Conservation (phyloP, 2,329 filamentous ascomycete genomes). For the Trichophaea hybrida region DNA sequence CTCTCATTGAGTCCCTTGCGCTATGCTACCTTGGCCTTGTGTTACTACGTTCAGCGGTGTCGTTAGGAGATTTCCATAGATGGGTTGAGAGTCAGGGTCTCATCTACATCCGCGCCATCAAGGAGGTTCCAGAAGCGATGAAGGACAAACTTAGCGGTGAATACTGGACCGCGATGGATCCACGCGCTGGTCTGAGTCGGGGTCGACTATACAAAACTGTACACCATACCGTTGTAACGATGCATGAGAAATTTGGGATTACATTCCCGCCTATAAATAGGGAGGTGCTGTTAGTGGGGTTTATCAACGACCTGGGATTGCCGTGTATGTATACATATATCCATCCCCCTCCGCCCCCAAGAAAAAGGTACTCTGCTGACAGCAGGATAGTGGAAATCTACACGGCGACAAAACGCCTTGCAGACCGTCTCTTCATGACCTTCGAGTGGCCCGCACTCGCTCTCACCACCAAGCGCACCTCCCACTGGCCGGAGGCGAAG, state of each 20-base stretch:
- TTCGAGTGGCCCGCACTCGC: slow-evolving; percentile 15
- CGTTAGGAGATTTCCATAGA: slow-evolving; percentile 53
- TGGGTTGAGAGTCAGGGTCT: slow-evolving; percentile 57
- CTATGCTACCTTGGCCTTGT: slow-evolving; percentile 68
- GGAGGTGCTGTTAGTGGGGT: slow-evolving; percentile 52
- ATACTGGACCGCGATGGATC: slow-evolving; percentile 47
- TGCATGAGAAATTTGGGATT: slow-evolving; percentile 54
- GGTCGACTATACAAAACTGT: slow-evolving; percentile 51
- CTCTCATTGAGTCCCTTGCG: slow-evolving; percentile 57
- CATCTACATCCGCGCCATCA: slow-evolving; percentile 52
- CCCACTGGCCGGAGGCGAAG: slow-evolving; percentile 54
- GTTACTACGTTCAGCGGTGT: slow-evolving; percentile 61
- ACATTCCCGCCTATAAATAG: slow-evolving; percentile 58
- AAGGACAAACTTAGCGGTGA: slow-evolving; percentile 46
- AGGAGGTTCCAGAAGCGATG: slow-evolving; percentile 49
- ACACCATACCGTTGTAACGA: slow-evolving; percentile 48
- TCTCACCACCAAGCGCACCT: slow-evolving; percentile 39
- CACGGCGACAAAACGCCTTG: slow-evolving; percentile 44
- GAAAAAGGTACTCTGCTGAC: slow-evolving; percentile 12
- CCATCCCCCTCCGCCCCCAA: background rate
- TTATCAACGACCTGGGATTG: slow-evolving; percentile 56
- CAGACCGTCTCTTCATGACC: slow-evolving; percentile 30
- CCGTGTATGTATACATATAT: slow-evolving; percentile 43
- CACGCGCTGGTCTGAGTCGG: slow-evolving; percentile 29
- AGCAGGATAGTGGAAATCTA: slow-evolving; percentile 47